A percentile compares a stretch with the other conserved stretches of the same genome.
Evolutionary conservation across 2,329 filamentous ascomycete species (phyloP).

Genomic region (Ambrosiella beaveri): DNA sequence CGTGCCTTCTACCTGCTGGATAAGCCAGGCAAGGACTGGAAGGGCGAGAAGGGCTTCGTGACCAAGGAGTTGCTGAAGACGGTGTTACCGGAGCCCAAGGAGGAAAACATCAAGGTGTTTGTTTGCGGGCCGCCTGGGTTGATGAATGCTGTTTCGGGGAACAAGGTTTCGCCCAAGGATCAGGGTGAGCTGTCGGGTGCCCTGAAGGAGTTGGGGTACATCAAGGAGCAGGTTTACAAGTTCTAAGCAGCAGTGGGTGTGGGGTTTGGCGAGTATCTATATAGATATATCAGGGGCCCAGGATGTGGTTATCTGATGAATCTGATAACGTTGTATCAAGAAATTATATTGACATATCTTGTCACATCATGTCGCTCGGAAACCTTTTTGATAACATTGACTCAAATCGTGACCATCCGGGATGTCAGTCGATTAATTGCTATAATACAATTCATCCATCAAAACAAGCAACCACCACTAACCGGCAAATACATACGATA

Average conservation of each 20-base stretch:
- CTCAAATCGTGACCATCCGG: no score
- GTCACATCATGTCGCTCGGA: no score
- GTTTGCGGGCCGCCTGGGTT: constrained; percentile 84
- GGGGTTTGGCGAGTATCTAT: no score
- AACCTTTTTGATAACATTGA: no score
- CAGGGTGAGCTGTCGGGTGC: constrained; percentile 77
- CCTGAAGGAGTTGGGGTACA: constrained; percentile 63
- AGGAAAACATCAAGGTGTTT: constrained; percentile 86
- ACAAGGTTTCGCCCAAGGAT: constrained; percentile 80
- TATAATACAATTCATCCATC: no score
- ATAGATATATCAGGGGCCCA: no score
- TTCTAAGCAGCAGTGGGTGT: constrained; percentile 35
- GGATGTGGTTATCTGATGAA: no score
- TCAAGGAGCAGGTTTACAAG: constrained; percentile 75
- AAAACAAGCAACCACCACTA: no score
- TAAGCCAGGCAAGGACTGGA: constrained; percentile 64
- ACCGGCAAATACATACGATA: not conserved
- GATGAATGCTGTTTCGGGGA: constrained; percentile 83
- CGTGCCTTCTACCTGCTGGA: constrained; percentile 86
- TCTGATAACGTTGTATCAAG: no score
- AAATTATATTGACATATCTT: no score
- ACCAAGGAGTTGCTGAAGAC: constrained; percentile 88
- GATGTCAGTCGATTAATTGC: no score
- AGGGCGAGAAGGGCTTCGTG: constrained; percentile 61
- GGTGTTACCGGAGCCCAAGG: constrained; percentile 81